phyloP scores from a whole-genome alignment of 805 yeast genomes.

The Nakazawaea ishiwadae region DNA sequence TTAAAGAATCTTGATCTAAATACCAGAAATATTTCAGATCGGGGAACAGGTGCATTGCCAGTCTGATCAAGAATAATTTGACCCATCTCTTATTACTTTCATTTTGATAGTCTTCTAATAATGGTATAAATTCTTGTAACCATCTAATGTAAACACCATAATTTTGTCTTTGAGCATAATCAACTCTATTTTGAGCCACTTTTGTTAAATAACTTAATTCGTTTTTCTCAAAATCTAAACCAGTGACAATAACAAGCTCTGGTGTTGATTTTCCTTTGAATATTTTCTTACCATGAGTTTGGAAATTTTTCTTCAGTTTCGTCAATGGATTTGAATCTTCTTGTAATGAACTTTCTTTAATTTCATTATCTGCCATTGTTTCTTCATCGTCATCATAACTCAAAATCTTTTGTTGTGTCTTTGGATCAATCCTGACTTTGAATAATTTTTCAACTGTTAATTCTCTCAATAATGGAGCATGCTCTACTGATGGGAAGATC shows the following conservation, averaged over 20 bases:
- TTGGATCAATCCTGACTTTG: constrained; percentile 40
- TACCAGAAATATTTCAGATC: constrained; percentile 89
- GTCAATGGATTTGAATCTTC: constrained; percentile 36
- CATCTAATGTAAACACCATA: constrained; percentile 85
- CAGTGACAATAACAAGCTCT: constrained; percentile 71
- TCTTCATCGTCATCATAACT: constrained; percentile 41
- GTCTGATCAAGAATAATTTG: constrained; percentile 59
- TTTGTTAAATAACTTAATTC: constrained; percentile 55
- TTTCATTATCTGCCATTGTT: constrained; percentile 32
- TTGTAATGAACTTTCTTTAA: constrained; percentile 39
- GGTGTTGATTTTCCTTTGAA: constrained; percentile 43
- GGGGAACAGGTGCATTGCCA: constrained; percentile 94
- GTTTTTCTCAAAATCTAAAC: constrained; percentile 68
- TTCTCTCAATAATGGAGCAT: constrained; percentile 57
- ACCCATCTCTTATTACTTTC: constrained; percentile 52
- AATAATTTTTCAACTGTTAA: constrained; percentile 50
- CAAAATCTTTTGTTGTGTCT: constrained; percentile 29
- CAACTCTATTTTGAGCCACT: constrained; percentile 80
- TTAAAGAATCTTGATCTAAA: constrained; percentile 70
- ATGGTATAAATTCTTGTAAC: constrained; percentile 76
- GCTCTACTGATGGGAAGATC: constrained; percentile 74
- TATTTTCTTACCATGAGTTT: constrained; percentile 60
- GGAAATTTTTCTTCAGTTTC: constrained; percentile 53
- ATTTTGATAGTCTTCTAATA: constrained; percentile 40
- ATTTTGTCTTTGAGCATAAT: constrained; percentile 76